Evolutionary conservation across 768 basidiomycete species (phyloP).

Genomic region (Auricularia heimuer): DNA sequence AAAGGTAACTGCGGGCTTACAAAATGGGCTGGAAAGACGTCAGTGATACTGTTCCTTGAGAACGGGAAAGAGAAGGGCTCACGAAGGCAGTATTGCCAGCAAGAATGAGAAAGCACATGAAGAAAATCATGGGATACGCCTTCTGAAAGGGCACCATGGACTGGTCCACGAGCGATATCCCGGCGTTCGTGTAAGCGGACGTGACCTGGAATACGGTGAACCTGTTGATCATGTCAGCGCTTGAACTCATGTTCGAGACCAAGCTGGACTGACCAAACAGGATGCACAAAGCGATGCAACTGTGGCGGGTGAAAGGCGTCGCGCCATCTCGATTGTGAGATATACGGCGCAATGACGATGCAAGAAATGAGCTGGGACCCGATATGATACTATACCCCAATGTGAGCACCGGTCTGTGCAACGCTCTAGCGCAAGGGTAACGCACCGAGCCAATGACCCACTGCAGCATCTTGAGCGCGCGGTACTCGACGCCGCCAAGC

Average conservation of each 20-base stretch:
- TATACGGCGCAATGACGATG: conserved; percentile 72
- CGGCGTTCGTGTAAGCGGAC: conserved; percentile 84
- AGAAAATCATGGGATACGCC: conserved; percentile 72
- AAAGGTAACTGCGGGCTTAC: conserved; percentile 28
- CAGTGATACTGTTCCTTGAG: conserved; percentile 4
- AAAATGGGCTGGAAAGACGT: conserved; percentile 56
- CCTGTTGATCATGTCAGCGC: conserved; percentile 31
- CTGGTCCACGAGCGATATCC: conserved; percentile 75
- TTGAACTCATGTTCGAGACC: background rate
- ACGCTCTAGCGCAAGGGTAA: conserved; percentile 9
- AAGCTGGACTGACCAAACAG: conserved; percentile 47
- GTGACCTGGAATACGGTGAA: conserved; percentile 77
- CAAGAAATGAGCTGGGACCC: conserved; percentile 58
- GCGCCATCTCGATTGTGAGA: conserved; percentile 50
- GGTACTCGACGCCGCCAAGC: conserved; percentile 88
- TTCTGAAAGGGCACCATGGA: conserved; percentile 89
- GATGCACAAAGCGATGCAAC: conserved; percentile 42
- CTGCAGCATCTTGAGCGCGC: conserved; percentile 67
- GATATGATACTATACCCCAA: conserved; percentile 59
- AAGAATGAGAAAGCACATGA: conserved; percentile 65
- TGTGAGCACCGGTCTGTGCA: conserved; percentile 1
- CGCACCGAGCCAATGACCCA: conserved; percentile 73
- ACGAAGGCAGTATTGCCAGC: conserved; percentile 94
- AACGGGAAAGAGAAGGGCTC: conserved; percentile 28
- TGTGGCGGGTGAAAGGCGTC: conserved; percentile 49